Percentiles rank a stretch among this genome's conserved stretches.
These are phyloP conservation scores for Tieghemostelium lacteum DNA, from an alignment of 78 protist species.

Conservation along the genomic window DNA sequence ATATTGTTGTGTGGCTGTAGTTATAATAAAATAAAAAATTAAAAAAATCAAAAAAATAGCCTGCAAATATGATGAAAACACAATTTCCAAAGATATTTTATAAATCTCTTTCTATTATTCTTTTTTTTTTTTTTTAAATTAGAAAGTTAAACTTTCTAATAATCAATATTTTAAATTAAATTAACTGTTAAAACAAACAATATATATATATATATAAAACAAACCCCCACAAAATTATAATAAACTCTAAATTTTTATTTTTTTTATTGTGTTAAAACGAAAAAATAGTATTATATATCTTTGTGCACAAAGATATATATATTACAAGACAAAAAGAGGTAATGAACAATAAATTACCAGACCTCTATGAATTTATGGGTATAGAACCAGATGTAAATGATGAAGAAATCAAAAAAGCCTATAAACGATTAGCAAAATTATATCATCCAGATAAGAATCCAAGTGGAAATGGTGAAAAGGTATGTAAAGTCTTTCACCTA, in stretches of 20 bases:
- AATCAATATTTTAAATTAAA: no score
- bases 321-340: background rate
- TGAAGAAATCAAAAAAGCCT: constrained; percentile 62
- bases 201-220: no score
- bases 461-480: constrained; percentile 41
- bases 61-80: no score
- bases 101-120: no score
- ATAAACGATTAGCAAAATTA: constrained; percentile 30
- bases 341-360: constrained; percentile 19
- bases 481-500: background rate
- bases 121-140: no score
- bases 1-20: background rate
- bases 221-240: background rate
- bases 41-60: background rate
- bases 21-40: no score
- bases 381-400: constrained; percentile 22
- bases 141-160: no score
- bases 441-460: constrained; percentile 70
- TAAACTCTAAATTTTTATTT: background rate
- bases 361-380: constrained; percentile 48
- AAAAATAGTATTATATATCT: no score
- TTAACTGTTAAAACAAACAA: no score
- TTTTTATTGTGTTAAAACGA: no score
- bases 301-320: background rate
- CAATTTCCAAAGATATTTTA: background rate